phyloP scores from a whole-genome alignment of 441 rosid species.

The Eruca vesicaria region DNA sequence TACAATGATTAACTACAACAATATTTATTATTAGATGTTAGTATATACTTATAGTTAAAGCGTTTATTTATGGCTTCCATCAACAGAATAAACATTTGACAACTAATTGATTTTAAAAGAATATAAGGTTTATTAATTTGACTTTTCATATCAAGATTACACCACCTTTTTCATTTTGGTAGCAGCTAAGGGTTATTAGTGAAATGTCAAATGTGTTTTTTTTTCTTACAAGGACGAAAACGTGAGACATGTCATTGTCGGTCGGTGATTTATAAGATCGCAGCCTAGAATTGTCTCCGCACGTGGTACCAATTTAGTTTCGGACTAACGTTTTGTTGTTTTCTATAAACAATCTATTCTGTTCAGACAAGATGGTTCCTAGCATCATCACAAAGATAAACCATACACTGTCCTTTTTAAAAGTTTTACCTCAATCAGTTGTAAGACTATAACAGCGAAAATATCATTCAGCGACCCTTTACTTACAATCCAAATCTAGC shows the following conservation, averaged over 20 bases:
- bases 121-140: background rate
- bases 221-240: constrained; percentile 8
- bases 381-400: background rate
- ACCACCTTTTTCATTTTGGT: background rate
- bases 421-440: background rate
- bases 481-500: constrained; percentile 8
- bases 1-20: constrained; percentile 1
- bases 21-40: background rate
- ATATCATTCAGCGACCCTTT: constrained; percentile 5
- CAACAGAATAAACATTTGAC: constrained; percentile 3
- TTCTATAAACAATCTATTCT: background rate
- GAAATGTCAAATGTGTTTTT: background rate
- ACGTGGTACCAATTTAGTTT: constrained; percentile 23
- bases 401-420: background rate
- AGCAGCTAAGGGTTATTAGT: background rate
- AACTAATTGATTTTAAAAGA: background rate
- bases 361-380: background rate
- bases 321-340: background rate
- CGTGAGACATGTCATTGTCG: constrained; percentile 26
- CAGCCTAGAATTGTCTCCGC: constrained; percentile 14
- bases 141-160: constrained; percentile 1
- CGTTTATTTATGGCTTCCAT: constrained; percentile 1
- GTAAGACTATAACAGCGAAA: background rate
- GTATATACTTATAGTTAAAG: background rate
- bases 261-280: background rate